A percentile compares a stretch with the other conserved stretches of the same genome.
Conservation (phyloP, 2,329 filamentous ascomycete species). For the Sclerotinia borealis region DNA sequence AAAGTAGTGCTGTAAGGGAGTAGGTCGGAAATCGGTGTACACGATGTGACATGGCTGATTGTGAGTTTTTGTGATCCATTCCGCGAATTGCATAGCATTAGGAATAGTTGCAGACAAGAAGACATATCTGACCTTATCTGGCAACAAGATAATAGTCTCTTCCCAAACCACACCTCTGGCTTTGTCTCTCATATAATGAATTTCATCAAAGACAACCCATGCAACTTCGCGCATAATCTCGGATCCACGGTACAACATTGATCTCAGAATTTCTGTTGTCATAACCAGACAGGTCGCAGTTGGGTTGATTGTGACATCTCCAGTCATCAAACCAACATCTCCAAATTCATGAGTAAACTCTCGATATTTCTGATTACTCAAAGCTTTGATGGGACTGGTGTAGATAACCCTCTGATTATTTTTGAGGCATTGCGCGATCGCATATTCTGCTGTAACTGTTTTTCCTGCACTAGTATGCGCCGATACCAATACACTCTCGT, state of each 20-base stretch:
- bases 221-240: constrained; percentile 99
- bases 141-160: constrained; percentile 95
- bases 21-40: constrained; percentile 97
- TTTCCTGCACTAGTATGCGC: constrained; percentile 97
- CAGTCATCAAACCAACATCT: constrained; percentile 96
- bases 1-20: constrained; percentile 95
- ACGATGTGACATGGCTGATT: constrained; percentile 97
- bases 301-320: constrained; percentile 98
- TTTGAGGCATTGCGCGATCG: constrained; percentile 93
- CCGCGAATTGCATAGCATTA: constrained; percentile 97
- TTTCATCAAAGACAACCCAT: constrained; percentile 98
- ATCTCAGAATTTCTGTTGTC: constrained; percentile 98
- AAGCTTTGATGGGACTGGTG: constrained; percentile 96
- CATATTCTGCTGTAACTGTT: constrained; percentile 96
- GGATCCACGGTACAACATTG: constrained; percentile 95
- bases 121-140: constrained; percentile 97
- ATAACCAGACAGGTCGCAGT: constrained; percentile 97
- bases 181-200: constrained; percentile 97
- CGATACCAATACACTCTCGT: constrained; percentile 93
- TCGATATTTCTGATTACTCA: constrained; percentile 98
- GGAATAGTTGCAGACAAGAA: constrained; percentile 97
- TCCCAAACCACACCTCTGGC: constrained; percentile 96
- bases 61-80: constrained; percentile 98
- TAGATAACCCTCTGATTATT: constrained; percentile 98
- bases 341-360: constrained; percentile 95